Conservation (phyloP, 257 asterid genomes). For the Catharanthus roseus region DNA sequence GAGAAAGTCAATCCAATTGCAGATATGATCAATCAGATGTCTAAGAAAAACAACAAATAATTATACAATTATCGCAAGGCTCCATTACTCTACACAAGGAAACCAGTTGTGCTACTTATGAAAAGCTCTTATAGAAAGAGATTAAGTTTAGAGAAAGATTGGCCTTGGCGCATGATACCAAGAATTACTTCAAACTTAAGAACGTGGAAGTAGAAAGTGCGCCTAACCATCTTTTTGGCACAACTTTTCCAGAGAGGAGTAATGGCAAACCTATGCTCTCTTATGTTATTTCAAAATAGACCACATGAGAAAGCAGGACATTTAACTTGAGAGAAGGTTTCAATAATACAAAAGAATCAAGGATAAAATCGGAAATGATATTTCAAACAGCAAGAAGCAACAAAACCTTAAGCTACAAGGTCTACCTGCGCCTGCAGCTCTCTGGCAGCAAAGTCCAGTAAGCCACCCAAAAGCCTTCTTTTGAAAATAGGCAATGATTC, state of each 20-base stretch:
- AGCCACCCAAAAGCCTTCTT: slow-evolving; percentile 88
- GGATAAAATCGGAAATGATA: slow-evolving; percentile 14
- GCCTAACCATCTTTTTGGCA: not conserved
- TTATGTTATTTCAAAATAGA: not conserved
- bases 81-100: not conserved
- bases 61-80: not conserved
- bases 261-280: not conserved
- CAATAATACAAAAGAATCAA: not conserved
- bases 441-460: slow-evolving; percentile 93
- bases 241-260: not conserved
- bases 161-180: not conserved
- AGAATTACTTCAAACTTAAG: not conserved
- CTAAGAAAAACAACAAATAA: not conserved
- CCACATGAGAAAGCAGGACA: not conserved
- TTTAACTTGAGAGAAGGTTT: not conserved
- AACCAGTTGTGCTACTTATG: not conserved
- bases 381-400: slow-evolving; percentile 16
- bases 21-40: not conserved
- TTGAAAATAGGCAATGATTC: slow-evolving; percentile 88
- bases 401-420: slow-evolving; percentile 16
- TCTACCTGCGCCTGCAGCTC: slow-evolving; percentile 92
- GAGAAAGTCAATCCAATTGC: too few relatives aligned
- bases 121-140: not conserved
- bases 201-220: not conserved
- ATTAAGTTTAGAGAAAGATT: not conserved